Evolutionary conservation across 1,284 basidiomycete genomes (phyloP), one percentile per base, ranked within the genome.

Genomic region (Apiotrichum veenhuisii): DNA sequence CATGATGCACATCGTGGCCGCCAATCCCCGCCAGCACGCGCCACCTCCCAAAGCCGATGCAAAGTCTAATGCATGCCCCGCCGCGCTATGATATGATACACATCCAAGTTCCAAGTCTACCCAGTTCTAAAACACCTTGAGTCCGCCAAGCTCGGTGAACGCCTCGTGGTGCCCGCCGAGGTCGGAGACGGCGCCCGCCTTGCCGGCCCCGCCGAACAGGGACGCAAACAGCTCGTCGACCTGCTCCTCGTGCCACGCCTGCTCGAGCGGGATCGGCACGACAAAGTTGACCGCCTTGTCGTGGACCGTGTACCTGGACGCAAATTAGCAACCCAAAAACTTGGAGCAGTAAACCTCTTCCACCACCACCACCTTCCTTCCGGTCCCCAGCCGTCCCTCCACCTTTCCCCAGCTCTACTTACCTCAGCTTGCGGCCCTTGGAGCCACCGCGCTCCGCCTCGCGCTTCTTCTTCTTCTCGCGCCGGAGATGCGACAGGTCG

Each of bases 241-340:
- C 78, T 96, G 92, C 69, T 91, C 89, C 62, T 95, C 91, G 62
- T 92, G 89, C 93, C 93, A 97, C n/a, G 69, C 73, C 23, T 64
- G 50, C 14, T 55, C 64, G 1, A 83, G 79, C 8, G 85, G 83
- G 5, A 93, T 84, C 12, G 93, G 92, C 1, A 92, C 89, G 86
- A 94, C 94, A 71, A 95, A 95, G 72, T 92, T 91, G 71, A 90
- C 88, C 41, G 94, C 78, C 78, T 95, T 96, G 68, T 95, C 90
- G 70, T 96, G 93, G 1, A 90, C 86, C 59, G 94, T 88, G 73
- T 91, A 95, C 60, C 90, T 89, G 69, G 60, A 46, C 63, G 63
- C 30, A 47, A 40, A 18, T 30, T 41, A 14, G 22, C 12, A 45
- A 22, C 4, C 17, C 15, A 20, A 15, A 25, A 9, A 26, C n/a